Evolutionary conservation across 257 asterid genomes (phyloP), one percentile per base, ranked within the genome.

Genomic region (Penstemon newberryi): DNA sequence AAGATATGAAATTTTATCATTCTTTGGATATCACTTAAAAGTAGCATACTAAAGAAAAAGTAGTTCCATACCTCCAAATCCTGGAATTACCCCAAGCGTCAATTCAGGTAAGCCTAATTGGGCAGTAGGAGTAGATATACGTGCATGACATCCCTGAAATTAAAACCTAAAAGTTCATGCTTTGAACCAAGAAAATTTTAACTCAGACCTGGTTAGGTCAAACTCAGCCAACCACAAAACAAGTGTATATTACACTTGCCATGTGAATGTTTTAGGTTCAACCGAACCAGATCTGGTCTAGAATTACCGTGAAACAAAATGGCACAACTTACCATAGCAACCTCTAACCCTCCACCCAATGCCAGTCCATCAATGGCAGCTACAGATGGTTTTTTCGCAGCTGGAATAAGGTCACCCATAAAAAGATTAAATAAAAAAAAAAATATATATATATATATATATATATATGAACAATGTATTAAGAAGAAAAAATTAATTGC

Each of bases 321-420:
- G 43, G 56, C 13, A 74, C 42, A 75, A 65, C 88, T 52, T 77
- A 91, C 99, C 99, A 91, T 91, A 60, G 98, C 96, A 54, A 91
- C 96, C 73, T 94, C 99, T 52, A 94, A 68, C 56, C 99, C 99
- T 74, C 99, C 99, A 79, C 99, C 99, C 82, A 94, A 80, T 68
- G 99, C 99, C 66, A 89, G 95, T 69, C 98, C 99, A 85, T 94
- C 98, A 49, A 94, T 78, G 3, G 99, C 99, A 42, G 99, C 99
- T 65, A 94, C 99, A 45, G 95, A 89, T 5, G 99, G 99, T 65
- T 94, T 94, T 70, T 79, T 83, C 4, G 87, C 95, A 84, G 86
- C 97, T 94, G 82, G 42, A 66, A 59, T 45, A 69, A 74, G 46
- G 70, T 38, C 65, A 49, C 5, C 43, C 19, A 56, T 37, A 56